Percentiles rank a stretch among this genome's conserved stretches.
These are phyloP conservation scores for Umbelopsis ramanniana DNA, from an alignment of 192 early-diverging fungal genomes.

Conservation along the genomic window DNA sequence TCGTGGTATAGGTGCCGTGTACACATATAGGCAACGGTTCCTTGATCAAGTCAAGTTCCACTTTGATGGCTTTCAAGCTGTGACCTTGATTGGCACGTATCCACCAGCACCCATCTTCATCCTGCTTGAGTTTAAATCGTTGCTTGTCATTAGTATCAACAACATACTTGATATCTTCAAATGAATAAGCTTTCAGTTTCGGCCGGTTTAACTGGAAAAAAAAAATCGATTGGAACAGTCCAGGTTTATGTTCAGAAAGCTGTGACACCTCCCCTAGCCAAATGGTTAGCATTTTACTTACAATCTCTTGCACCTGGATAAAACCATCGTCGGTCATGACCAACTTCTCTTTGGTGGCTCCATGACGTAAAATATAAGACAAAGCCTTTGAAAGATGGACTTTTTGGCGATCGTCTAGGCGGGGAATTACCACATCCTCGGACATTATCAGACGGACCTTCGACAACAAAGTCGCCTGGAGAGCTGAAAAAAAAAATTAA, in stretches of 20 bases:
- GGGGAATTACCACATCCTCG: slow-evolving; percentile 24
- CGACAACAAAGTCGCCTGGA: too few species aligned
- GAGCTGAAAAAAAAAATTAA: too few species aligned
- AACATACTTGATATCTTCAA: slow-evolving; percentile 65
- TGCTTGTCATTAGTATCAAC: slow-evolving; percentile 86
- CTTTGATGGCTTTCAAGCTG: slow-evolving; percentile 51
- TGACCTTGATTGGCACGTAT: slow-evolving; percentile 94
- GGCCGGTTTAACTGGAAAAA: slow-evolving; percentile 50
- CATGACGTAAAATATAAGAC: slow-evolving; percentile 85
- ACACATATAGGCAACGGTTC: slow-evolving; percentile 55
- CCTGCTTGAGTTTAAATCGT: slow-evolving; percentile 66
- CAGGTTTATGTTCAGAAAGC: too few species aligned
- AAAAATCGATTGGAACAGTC: background rate
- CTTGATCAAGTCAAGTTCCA: slow-evolving; percentile 34
- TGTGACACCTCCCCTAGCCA: too few species aligned
- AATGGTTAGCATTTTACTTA: slow-evolving; percentile 25
- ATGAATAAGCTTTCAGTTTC: slow-evolving; percentile 60
- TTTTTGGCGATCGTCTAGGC: slow-evolving; percentile 27
- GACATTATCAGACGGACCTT: slow-evolving; percentile 4
- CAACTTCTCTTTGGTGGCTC: slow-evolving; percentile 77
- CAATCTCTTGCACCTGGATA: slow-evolving; percentile 68
- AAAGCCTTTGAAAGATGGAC: slow-evolving; percentile 75
- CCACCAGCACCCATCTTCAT: slow-evolving; percentile 50
- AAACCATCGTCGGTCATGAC: slow-evolving; percentile 77
- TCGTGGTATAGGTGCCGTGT: slow-evolving; percentile 67